Base-by-base conservation (phyloP, 208 protist species). In the Tetramitus jugosus region DNA sequence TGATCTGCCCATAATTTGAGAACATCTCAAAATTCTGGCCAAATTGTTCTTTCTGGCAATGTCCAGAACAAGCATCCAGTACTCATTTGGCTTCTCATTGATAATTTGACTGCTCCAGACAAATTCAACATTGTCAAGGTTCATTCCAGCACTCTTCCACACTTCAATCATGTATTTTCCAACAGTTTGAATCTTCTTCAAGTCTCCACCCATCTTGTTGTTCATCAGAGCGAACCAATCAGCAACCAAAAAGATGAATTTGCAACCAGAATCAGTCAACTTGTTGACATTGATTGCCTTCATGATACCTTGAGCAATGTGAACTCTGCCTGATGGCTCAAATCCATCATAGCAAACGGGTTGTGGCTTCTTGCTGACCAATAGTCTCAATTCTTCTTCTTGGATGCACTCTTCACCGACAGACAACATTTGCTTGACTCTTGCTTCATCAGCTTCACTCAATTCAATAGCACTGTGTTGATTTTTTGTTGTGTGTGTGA, bases 141-240 rank as follows among this genome's bases (percentile, higher is more conserved):
- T 90, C 96, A 99, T 98, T 43, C 97, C 97, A 2, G 88, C 91
- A 42, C 96, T 95, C 86, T 97, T 99, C 97, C 97, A 99, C 29
- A 99, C 94, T 78, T 99, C 94, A 81, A 98, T 94, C 37, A 99
- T 90, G 81, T 99, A 99, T 79, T 94, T 49, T 8, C 97, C 97
- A 17, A 98, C 94, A 17, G 86, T 85, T 78, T 92, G 87, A 76
- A 99, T 99, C 65, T 96, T 98, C 17, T 96, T 87, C 29, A 99
- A 83, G 78, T 99, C 94, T 29, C 97, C 98, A 76, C 96, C 96
- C 77, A 98, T 98, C 87, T 99, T 99, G 84, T 99, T 93, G 84
- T 99, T 99, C 92, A 99, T 96, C 17, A 98, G 85, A 13, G 97
- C 98, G 83, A 99, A 99, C 96, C 96, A 99, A 87, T 99, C 98